Conservation (phyloP, 345 rosid genomes). For the Gossypium australe region DNA sequence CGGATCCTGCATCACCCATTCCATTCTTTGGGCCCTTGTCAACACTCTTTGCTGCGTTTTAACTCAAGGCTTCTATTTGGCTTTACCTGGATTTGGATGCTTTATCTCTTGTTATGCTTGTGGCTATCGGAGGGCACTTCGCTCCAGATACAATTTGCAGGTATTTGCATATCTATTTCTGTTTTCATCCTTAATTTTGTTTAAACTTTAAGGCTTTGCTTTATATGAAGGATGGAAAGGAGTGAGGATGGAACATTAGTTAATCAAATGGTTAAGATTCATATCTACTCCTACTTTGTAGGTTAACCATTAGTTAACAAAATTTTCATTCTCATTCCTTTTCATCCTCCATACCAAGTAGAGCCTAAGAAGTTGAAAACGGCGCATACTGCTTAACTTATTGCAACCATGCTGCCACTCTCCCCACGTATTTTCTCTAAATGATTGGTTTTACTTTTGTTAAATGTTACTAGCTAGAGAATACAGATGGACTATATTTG, state of each 20-base stretch:
- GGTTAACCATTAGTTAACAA: too few relatives aligned
- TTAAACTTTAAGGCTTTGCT: background rate
- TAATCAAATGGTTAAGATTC: too few relatives aligned
- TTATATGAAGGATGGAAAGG: too few relatives aligned
- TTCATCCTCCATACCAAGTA: too few relatives aligned
- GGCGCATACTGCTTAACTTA: background rate
- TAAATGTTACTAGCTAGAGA: background rate
- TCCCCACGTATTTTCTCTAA: background rate
- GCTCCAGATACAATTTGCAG: conserved; percentile 68
- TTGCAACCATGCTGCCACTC: background rate
- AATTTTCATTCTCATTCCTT: too few relatives aligned
- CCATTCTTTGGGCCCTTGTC: conserved; percentile 62
- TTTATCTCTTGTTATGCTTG: conserved; percentile 80
- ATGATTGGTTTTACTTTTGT: conserved; percentile 1
- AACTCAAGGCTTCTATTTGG: conserved; percentile 64
- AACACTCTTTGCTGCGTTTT: conserved; percentile 66
- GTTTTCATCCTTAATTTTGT: background rate
- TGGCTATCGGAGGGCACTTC: conserved; percentile 63
- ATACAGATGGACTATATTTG: background rate
- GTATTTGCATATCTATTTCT: conserved; percentile 26
- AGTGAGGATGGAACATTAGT: too few relatives aligned
- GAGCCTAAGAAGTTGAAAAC: background rate
- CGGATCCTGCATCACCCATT: conserved; percentile 77
- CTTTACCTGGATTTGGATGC: conserved; percentile 94
- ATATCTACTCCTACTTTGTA: too few relatives aligned